Base-by-base conservation (phyloP, 2,329 filamentous ascomycete genomes). In the Harringtonia aguacate region DNA sequence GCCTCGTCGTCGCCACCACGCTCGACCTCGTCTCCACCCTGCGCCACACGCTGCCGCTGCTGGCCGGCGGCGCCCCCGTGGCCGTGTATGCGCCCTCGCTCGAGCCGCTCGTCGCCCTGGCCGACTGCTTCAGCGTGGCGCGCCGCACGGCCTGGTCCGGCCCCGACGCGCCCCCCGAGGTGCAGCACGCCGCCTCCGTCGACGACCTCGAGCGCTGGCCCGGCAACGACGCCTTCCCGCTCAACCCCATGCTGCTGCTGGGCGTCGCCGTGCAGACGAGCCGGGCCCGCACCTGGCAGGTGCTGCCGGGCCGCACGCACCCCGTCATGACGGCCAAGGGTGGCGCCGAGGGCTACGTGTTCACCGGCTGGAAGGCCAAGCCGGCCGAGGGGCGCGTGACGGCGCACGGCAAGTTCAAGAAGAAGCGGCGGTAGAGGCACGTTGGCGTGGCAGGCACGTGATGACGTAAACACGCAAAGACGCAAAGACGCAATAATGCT, bases 321-420 rank as follows among this genome's bases (percentile, higher is more conserved):
- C 92, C 92, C 8, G 63, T 94, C 44, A 98, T 98, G 92, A 95
- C 86, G 47, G 80, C 80, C 31, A 75, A 77, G 34, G 92, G 92
- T 18, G 90, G 90, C 1, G 79, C 87, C 0, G 90, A 97, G 57
- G 92, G 92, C 0, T 98, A 86, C 60, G 60, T 98, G 4, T 88
- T 97, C 53, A 90, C 87, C 24, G 90, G 75, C 0, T 86, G 84
- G 59, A 77, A 81, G 52, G 87, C 92, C 1, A 66, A 90, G 37
- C 92, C 92, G 0, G 79, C 84, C 0, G 77, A 86, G 55, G 86
- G 85, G 2, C 79, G 75, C 53, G 82, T 95, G 5, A 82, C 87
- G 56, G 90, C 90, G 2, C 78, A 87, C 48, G 92, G 92, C 0
- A 84, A 82, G 56, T 79, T 78, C 43, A 85, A 86, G 62, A 78